Conservation (phyloP, 2,329 filamentous ascomycete genomes). For the Trichophyton benhamiae region DNA sequence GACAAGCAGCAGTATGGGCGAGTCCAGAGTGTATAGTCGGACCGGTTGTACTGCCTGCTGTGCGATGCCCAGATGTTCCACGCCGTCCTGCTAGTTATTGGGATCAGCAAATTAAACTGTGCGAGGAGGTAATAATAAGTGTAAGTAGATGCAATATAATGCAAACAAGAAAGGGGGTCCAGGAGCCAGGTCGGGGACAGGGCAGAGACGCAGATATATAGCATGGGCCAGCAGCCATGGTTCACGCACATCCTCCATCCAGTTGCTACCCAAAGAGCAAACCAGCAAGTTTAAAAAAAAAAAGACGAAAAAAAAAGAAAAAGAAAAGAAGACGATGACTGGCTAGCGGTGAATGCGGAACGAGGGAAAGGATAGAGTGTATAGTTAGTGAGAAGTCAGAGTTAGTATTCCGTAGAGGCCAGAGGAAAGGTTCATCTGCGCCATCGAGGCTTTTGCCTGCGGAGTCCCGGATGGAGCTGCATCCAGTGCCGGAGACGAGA, state of each 20-base stretch:
- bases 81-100: background rate
- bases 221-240: background rate
- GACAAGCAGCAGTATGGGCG: background rate
- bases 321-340: background rate
- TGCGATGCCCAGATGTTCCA: background rate
- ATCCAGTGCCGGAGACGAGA: too few species aligned
- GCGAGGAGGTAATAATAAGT: background rate
- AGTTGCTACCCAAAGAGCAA: too few species aligned
- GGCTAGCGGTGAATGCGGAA: constrained; percentile 1
- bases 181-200: too few species aligned
- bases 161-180: background rate
- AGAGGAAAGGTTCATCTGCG: too few species aligned
- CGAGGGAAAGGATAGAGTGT: too few species aligned
- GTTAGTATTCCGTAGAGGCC: too few species aligned
- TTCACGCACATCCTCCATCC: background rate
- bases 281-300: background rate
- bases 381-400: too few species aligned
- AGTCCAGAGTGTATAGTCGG: background rate
- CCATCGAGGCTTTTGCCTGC: too few species aligned
- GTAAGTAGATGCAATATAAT: background rate
- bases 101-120: constrained; percentile 3
- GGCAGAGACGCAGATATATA: background rate
- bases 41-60: background rate
- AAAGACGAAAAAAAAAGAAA: background rate
- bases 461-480: too few species aligned